Conservation (phyloP, 495 filamentous ascomycete species). For the Polyplosphaeria fusca region DNA sequence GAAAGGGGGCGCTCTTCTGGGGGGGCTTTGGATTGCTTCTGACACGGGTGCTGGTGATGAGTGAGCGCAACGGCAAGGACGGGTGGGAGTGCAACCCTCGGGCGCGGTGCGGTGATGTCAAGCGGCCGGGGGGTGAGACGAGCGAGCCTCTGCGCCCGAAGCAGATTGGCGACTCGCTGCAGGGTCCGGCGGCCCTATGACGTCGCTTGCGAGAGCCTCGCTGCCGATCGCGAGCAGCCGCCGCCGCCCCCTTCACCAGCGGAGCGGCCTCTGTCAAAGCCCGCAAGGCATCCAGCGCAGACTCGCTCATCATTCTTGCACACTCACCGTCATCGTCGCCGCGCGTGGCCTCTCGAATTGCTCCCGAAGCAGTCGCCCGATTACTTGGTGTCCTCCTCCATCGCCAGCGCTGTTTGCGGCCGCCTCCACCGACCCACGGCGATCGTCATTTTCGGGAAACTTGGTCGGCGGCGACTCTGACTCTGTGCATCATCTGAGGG, state of each 20-base stretch:
- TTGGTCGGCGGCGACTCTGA: no score
- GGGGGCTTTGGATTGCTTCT: no score
- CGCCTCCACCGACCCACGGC: no score
- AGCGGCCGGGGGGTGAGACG: neutral
- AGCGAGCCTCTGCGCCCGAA: neutral
- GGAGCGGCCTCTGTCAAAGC: neutral
- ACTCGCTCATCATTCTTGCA: no score
- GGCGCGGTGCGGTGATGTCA: neutral
- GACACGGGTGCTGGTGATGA: neutral
- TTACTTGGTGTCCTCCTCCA: no score
- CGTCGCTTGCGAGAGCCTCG: neutral
- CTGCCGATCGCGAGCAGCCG: neutral
- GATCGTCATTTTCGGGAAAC: no score
- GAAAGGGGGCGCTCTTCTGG: no score
- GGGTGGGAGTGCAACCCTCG: neutral
- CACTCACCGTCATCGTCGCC: no score
- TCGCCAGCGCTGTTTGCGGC: no score
- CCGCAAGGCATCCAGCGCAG: neutral
- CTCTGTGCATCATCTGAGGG: no score
- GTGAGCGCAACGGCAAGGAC: neutral
- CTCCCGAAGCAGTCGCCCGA: no score
- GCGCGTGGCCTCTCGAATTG: no score
- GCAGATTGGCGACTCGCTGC: neutral
- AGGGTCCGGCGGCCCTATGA: neutral
- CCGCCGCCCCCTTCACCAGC: neutral